Base-by-base conservation (phyloP, 441 rosid species). In the Gossypium trilobum region DNA sequence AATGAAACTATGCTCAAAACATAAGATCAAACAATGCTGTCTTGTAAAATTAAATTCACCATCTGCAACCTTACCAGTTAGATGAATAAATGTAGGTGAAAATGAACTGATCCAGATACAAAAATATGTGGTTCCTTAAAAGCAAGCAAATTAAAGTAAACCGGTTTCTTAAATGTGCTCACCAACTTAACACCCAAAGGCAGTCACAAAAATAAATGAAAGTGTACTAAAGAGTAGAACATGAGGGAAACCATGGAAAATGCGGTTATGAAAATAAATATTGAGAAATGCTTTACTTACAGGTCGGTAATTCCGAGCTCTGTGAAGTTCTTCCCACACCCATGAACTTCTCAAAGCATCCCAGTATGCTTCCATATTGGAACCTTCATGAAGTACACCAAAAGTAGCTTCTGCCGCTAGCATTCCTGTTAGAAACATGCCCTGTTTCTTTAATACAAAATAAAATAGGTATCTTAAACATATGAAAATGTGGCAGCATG, bases 371-470 rank as follows among this genome's bases (percentile, higher is more conserved):
- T 87, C 91, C 89, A 91, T 85, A 77, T 78, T 83, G 73, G 78
- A 74, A 56, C 84, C 88, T 75, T 85, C 85, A 71, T 74, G 78
- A 81, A 95, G 88, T 63, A 73, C 78, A 72, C 89, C 87, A 82
- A 91, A 91, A 74, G 92, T 81, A 81, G 95, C 95, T 75, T 95
- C 97, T 52, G 97, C 97, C 36, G 97, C 99, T 57, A 95, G 82
- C 97, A 92, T 95, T 75, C 97, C 97, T 93, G 83, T 66, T 76
- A 63, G 63, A 80, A 66, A 57, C 58, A 73, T 71, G 23, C 10
- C 33, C 16, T 11, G 10, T 1, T 57, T 57, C 27, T 11, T 57
- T 57, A 10, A 20, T 22, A 57, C 31, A 17, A 4, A 10, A 25
- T 57, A 23, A 4, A 13, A 31, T 23, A 23, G 62, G 62, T 57